phyloP scores from a whole-genome alignment of 1,284 basidiomycete genomes.

The Cryptococcus wingfieldii region DNA sequence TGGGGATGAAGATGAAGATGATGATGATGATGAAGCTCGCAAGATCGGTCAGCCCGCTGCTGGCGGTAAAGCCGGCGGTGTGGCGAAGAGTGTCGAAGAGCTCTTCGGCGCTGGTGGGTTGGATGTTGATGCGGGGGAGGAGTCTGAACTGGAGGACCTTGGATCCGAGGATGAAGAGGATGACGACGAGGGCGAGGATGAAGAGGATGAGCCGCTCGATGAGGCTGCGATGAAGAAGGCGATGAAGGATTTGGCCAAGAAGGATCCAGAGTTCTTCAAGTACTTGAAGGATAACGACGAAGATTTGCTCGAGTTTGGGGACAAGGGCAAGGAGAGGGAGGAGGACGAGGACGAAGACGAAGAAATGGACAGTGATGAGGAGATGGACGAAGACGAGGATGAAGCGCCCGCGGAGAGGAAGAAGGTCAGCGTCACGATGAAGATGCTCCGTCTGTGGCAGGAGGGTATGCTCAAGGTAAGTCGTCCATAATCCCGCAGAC shows the following conservation, averaged over 20 bases:
- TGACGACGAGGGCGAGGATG: conserved; percentile 34
- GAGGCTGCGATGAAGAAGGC: conserved; percentile 66
- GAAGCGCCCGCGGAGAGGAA: conserved; percentile 44
- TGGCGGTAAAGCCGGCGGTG: conserved; percentile 38
- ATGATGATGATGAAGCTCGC: conserved; percentile 48
- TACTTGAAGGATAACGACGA: conserved; percentile 94
- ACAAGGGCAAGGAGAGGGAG: conserved; percentile 50
- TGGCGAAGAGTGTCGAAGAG: conserved; percentile 66
- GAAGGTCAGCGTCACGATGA: conserved; percentile 61
- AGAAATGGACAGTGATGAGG: conserved; percentile 50
- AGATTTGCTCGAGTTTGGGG: conserved; percentile 74
- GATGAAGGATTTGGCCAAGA: conserved; percentile 85
- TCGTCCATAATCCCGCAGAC: not conserved
- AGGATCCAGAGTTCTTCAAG: conserved; percentile 98
- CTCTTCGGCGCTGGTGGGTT: conserved; percentile 58
- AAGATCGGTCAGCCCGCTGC: conserved; percentile 44
- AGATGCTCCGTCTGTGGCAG: conserved; percentile 78
- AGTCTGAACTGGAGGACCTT: conserved; percentile 58
- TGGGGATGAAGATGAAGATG: conserved; percentile 35
- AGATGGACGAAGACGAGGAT: conserved; percentile 50
- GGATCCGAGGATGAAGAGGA: conserved; percentile 55
- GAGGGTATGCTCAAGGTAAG: conserved; percentile 78
- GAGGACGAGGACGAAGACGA: conserved; percentile 51
- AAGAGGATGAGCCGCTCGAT: conserved; percentile 54
- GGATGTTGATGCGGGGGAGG: conserved; percentile 40